A percentile compares a stretch with the other conserved stretches of the same genome.
Conservation (phyloP, 306 rosid genomes). For the Vigna mungo region DNA sequence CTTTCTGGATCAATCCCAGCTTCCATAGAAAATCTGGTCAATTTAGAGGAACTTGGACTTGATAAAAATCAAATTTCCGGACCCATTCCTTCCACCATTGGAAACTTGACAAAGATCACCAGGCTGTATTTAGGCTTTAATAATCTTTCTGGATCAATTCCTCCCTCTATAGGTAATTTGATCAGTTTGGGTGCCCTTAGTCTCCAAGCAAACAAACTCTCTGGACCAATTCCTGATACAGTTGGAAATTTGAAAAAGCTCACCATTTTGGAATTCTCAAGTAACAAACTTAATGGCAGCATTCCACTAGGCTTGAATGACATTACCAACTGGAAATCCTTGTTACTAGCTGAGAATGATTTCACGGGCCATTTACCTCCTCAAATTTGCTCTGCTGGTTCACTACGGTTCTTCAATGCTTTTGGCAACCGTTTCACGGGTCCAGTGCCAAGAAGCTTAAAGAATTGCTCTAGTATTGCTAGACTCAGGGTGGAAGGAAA, state of each 20-base stretch:
- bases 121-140: background rate
- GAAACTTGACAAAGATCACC: slow-evolving; percentile 41
- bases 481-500: slow-evolving; percentile 49
- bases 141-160: slow-evolving; percentile 44
- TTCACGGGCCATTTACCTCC: slow-evolving; percentile 46
- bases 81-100: slow-evolving; percentile 45
- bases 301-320: slow-evolving; percentile 33
- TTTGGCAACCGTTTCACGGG: slow-evolving; percentile 36
- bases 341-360: slow-evolving; percentile 27
- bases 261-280: background rate
- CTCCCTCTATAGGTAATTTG: slow-evolving; percentile 44
- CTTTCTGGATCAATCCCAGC: slow-evolving; percentile 41
- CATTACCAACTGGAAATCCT: background rate
- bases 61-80: slow-evolving; percentile 10
- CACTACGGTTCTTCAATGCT: background rate
- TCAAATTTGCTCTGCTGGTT: slow-evolving; percentile 37
- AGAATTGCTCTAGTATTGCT: slow-evolving; percentile 28
- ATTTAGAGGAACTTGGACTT: slow-evolving; percentile 19
- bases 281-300: slow-evolving; percentile 44
- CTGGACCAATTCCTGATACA: slow-evolving; percentile 45
- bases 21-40: slow-evolving; percentile 40
- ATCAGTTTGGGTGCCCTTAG: slow-evolving; percentile 9
- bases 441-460: slow-evolving; percentile 46
- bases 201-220: slow-evolving; percentile 39
- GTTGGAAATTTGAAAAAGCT: slow-evolving; percentile 45